Conservation (phyloP, 805 yeast genomes). For the Teunomyces barrocoloradensis region DNA sequence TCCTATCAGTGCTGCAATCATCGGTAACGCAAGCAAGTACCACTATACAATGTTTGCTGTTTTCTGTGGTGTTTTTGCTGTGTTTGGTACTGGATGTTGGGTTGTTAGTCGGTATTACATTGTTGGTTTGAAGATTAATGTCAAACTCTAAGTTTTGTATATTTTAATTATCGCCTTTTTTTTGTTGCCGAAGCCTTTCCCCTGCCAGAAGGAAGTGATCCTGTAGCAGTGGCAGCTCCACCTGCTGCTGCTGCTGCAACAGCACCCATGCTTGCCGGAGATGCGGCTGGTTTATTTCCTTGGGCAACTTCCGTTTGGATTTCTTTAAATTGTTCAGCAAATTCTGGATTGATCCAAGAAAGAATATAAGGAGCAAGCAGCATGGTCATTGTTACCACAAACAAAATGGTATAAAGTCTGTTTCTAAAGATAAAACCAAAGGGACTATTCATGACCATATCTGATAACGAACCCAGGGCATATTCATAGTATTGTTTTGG, state of each 20-base stretch:
- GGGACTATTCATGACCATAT: slow-evolving; percentile 38
- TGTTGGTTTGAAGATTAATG: slow-evolving; percentile 25
- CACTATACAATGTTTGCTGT: slow-evolving; percentile 31
- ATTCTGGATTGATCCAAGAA: slow-evolving; percentile 32
- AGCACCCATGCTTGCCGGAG: background rate
- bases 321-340: slow-evolving; percentile 31
- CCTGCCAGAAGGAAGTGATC: background rate
- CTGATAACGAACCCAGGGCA: slow-evolving; percentile 26
- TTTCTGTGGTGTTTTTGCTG: slow-evolving; percentile 30
- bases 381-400: slow-evolving; percentile 24
- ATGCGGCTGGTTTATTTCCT: background rate
- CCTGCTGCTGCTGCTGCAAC: background rate
- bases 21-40: slow-evolving; percentile 27
- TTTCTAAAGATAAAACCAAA: slow-evolving; percentile 41
- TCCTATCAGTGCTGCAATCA: slow-evolving; percentile 36
- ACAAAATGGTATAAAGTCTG: slow-evolving; percentile 32
- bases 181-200: background rate
- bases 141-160: slow-evolving; percentile 8
- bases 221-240: background rate
- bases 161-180: slow-evolving; percentile 4
- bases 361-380: slow-evolving; percentile 33
- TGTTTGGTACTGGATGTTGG: slow-evolving; percentile 29
- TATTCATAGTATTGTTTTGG: slow-evolving; percentile 34
- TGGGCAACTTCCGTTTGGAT: slow-evolving; percentile 12
- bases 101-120: slow-evolving; percentile 25